Conservation (phyloP, 306 rosid genomes). For the Trifolium repens region DNA sequence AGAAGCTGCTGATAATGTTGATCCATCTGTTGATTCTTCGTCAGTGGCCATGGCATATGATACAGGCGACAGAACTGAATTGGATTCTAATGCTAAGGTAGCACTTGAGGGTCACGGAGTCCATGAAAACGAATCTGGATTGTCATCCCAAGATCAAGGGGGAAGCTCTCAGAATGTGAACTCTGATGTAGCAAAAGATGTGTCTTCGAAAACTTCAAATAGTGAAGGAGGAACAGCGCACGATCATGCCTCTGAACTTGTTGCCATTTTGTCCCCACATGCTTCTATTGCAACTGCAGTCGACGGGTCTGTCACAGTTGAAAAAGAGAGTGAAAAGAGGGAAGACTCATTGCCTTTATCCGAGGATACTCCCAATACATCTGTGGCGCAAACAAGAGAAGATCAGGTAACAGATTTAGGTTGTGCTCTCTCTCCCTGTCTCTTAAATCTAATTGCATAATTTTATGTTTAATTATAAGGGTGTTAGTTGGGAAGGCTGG, state of each 20-base stretch:
- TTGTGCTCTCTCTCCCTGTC: conserved; percentile 72
- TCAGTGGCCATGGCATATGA: conserved; percentile 38
- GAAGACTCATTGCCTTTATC: conserved; percentile 39
- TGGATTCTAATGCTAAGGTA: conserved; percentile 46
- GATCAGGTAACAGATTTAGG: conserved; percentile 95
- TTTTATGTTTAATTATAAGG: conserved; percentile 24
- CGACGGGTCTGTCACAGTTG: conserved; percentile 34
- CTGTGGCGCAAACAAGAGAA: conserved; percentile 62
- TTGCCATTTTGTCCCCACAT: conserved; percentile 39
- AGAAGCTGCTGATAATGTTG: conserved; percentile 43
- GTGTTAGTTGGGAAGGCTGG: conserved; percentile 42
- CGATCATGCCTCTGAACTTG: conserved; percentile 42
- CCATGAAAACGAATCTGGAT: conserved; percentile 47
- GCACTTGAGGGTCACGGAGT: conserved; percentile 44
- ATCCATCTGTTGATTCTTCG: conserved; percentile 44
- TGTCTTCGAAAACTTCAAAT: conserved; percentile 45
- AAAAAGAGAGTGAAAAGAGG: conserved; percentile 44
- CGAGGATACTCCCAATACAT: conserved; percentile 45
- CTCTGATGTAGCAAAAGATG: conserved; percentile 42
- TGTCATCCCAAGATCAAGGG: conserved; percentile 45
- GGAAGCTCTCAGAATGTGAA: conserved; percentile 32
- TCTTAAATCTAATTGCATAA: conserved; percentile 38
- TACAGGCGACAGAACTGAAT: conserved; percentile 36
- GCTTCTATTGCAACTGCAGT: conserved; percentile 44
- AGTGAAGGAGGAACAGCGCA: conserved; percentile 44